Base-by-base conservation (phyloP, 106 monocot species). In the Agapanthus africanus region DNA sequence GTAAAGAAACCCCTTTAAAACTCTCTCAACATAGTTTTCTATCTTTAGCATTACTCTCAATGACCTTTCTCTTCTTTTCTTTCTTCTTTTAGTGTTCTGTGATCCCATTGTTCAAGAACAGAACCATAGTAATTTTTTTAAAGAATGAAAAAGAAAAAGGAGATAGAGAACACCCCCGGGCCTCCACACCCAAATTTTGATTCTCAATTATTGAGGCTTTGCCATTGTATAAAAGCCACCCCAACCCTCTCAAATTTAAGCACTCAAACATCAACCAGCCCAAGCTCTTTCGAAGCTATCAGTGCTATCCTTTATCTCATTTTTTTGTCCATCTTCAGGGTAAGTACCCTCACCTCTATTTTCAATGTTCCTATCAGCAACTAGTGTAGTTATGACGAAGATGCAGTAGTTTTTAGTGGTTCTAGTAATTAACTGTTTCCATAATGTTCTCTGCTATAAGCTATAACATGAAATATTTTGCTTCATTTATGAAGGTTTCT, bases 161-260 rank as follows among this genome's bases (percentile, higher is more conserved):
- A 46, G n/a, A 35, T 14, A 50, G 37, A 74, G 64, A 79, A 70
- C 80, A 70, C 42, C 65, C 50, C 54, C 82, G 59, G 70, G 46
- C 76, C 74, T 78, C 80, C 68, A 80, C 72, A 71, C 42, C 77
- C 73, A 28, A 28, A 70, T 68, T 68, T 75, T 78, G 80, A 81
- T 81, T 85, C 80, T 62, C 80, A 49, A 80, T 74, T 67, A 78
- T 85, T 75, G 72, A 74, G 70, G 33, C 40, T 49, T 73, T 38
- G 59, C 23, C 65, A 8, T 21, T 79, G 78, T 81, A 88, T 47
- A 47, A 47, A 84, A 78, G 15, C 67, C 65, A 37, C 69, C 41
- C 54, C 30, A 71, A 60, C 60, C 46, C 46, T 47, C 6, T 15
- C 16, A 15, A 47, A 47, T 7, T 47, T 19, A 13, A 47, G 13